These are phyloP conservation scores for Penicillium sp. DNA, from an alignment of 2,329 filamentous ascomycete species.

Conservation along the genomic window DNA sequence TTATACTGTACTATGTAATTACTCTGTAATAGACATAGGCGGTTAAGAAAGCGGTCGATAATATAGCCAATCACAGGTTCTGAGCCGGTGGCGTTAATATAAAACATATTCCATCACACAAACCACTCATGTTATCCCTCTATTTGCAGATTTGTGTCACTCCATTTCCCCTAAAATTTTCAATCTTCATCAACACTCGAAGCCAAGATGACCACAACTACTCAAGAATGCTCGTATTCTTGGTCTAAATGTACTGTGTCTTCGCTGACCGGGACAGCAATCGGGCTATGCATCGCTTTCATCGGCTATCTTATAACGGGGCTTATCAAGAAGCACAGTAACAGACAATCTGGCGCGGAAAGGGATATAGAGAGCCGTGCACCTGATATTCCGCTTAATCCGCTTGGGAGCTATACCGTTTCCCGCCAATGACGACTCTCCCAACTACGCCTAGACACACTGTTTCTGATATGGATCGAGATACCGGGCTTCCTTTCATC, in stretches of 20 bases:
- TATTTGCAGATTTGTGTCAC: neutral
- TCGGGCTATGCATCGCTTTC: neutral
- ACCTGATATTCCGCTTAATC: neutral
- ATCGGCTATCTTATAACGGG: neutral
- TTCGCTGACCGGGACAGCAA: conserved; percentile 6
- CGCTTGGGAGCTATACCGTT: neutral
- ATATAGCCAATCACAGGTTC: too few species aligned
- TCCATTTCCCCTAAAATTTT: neutral
- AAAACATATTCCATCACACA: neutral
- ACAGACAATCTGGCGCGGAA: neutral
- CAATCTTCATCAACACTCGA: conserved; percentile 4
- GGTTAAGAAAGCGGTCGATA: too few species aligned
- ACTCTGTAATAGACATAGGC: neutral
- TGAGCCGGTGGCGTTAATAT: too few species aligned
- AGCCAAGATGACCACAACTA: conserved; percentile 3
- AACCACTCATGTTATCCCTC: neutral
- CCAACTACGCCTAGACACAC: neutral
- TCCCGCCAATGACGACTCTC: neutral
- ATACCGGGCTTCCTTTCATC: neutral
- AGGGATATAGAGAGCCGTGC: neutral
- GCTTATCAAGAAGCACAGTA: neutral
- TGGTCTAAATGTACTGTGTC: conserved; percentile 6
- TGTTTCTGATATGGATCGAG: conserved; percentile 6
- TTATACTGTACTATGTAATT: neutral
- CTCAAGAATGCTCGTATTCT: conserved; percentile 9